Evolutionary conservation across 148 eudicot species (phyloP), one percentile per base, ranked within the genome.

Genomic region (Hydrangea macrophylla): DNA sequence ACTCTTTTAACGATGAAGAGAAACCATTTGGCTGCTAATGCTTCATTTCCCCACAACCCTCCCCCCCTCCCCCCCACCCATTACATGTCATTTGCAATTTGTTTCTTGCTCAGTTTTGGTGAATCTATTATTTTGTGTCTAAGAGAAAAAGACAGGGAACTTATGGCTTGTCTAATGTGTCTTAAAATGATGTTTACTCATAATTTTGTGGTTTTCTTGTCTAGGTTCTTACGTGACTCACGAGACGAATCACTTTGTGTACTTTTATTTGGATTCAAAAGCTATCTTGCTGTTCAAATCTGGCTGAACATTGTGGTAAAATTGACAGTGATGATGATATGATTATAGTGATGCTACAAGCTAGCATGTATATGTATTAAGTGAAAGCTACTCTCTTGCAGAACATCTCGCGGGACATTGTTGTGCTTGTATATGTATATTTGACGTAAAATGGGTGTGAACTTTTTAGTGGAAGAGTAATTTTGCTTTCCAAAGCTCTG

Each of bases 201-300:
- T 51, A 33, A 2, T 54, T 35, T 58, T 65, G 11, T 31, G n/a
- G 31, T 42, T 58, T 69, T 51, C 27, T 63, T 60, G 33, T 75
- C 63, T 76, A 88, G 95, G 98, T 80, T 90, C 98, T 30, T 93
- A 90, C 28, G 98, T 93, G 66, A 93, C 96, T 77, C 98, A 93
- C 50, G 98, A 90, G 86, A 88, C 96, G 18, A 90, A 90, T 78
- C 96, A 93, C 83, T 93, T 90, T 68, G 83, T 93, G 68, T 93
- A 93, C 82, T 93, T 93, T 84, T 93, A 93, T 82, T 74, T 93
- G 84, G 96, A 93, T 67, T 75, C 89, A 51, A 88, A 90, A 75
- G 96, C 95, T 27, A 87, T 93, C 58, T 78, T 90, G 78, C 81
- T 93, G 58, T 93, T 93, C 89, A 93, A 92, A 77, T 92, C 97